Evolutionary conservation across 176 grass and related monocot genomes (phyloP), one percentile per base, ranked within the genome.

Genomic region (Triticum urartu): DNA sequence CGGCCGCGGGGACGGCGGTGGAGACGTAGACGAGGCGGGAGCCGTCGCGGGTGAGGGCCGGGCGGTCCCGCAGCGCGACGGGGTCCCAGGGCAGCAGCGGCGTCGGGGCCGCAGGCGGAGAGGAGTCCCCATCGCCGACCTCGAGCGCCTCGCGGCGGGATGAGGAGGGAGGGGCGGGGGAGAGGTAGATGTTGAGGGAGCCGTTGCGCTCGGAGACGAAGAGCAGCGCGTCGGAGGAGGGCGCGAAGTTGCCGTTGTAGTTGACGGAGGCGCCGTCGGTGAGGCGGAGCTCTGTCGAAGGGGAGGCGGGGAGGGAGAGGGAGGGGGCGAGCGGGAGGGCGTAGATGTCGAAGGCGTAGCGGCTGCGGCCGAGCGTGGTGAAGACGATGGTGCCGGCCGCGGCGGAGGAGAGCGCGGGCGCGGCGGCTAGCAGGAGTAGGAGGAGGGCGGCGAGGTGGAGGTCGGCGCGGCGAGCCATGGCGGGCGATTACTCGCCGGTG

Each of bases 321-420:
- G 87, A 38, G 24, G 92, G 60, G 12, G 85, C n/a, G 15, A 94
- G 50, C 24, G 90, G 89, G 54, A 90, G 58, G 43, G 91, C 90
- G 86, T 94, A 95, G 90, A 98, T 85, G 82, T 98, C 93, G 79
- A 95, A 98, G 75, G 87, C 77, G 91, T 95, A 98, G 88, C 91
- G 88, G 90, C 88, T 92, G 61, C 96, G 91, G 17, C 96, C 96
- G 26, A 94, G 82, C 18, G 93, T 98, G 78, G 93, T 92, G 93
- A 98, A 95, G 75, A 87, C 84, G 86, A 95, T 94, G 78, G 93
- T 92, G 18, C 88, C 77, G n/a, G 73, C 21, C 9, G 79, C 81
- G 54, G 28, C 4, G 72, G 45, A 40, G 20, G 38, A 50, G 21
- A 9, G 50, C 58, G 36, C 80, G 7, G 82, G 58, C 8, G 17